Base-by-base conservation (phyloP, 2,329 filamentous ascomycete genomes). In the Pseudopithomyces maydicus region DNA sequence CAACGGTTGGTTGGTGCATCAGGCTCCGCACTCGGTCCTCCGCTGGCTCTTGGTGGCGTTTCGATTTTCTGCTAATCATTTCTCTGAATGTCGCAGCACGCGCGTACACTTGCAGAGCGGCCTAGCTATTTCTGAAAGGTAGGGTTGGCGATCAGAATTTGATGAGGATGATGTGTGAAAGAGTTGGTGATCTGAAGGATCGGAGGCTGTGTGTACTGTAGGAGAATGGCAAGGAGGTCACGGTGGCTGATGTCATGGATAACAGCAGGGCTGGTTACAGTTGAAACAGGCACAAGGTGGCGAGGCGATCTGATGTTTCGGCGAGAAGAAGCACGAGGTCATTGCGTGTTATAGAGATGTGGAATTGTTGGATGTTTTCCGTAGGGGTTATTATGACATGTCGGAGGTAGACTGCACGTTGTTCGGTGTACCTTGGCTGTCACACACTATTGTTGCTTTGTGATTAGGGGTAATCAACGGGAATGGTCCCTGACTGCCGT, bases 201-300 rank as follows among this genome's bases (percentile, higher is more conserved):
- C 44, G 11, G 29, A 47, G 29, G 44, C 44, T 47, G 44, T 42
- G 36, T 39, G 17, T n/a, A n/a, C n/a, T n/a, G n/a, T 3, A 17
- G 20, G 33, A 17, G 11, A n/a, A n/a, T 10, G 23, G 32, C 50
- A 52, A 14, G 39, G 50, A 36, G 39, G 47, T 6, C 33, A 12
- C 12, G 19, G 41, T 32, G 42, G 52, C 45, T 55, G 52, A 55
- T 50, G 46, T 55, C 52, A 55, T 50, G 14, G 36, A 44, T 55
- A 39, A 50, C 52, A 39, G 44, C 52, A 50, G 38, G 45, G 45
- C 45, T 35, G 36, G 17, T 54, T 38, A 39, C 19, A n/a, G 52
- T 44, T 43, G 46, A 50, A 49, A 55, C 45, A 45, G n/a, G 52
- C 32, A 47, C 23, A 14, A 29, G 38, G 19, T 29, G 39, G 20